phyloP scores from a whole-genome alignment of 2,329 filamentous ascomycete species.

The Hypoxylon sp. region DNA sequence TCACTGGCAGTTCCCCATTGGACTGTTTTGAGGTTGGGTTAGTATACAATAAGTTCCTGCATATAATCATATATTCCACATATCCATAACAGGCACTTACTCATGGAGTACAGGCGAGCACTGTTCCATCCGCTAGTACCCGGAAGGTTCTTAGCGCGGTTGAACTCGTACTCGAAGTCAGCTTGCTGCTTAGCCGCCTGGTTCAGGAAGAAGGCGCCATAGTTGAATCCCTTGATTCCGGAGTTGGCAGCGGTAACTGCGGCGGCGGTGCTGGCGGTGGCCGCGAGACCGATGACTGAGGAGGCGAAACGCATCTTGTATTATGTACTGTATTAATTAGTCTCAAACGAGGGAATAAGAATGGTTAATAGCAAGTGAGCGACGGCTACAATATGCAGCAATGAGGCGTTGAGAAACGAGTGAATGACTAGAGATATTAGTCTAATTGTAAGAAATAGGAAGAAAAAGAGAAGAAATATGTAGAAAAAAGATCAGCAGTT shows the following conservation, averaged over 20 bases:
- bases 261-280: slow-evolving; percentile 45
- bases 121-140: slow-evolving; percentile 53
- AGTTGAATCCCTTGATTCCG: slow-evolving; percentile 55
- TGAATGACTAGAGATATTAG: slow-evolving; percentile 31
- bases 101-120: slow-evolving; percentile 55
- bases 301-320: slow-evolving; percentile 52
- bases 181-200: slow-evolving; percentile 52
- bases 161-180: slow-evolving; percentile 56
- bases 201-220: slow-evolving; percentile 55
- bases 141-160: slow-evolving; percentile 51
- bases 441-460: slow-evolving; percentile 18
- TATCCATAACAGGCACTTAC: slow-evolving; percentile 42
- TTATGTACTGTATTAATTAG: slow-evolving; percentile 38
- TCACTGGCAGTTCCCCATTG: slow-evolving; percentile 58
- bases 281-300: slow-evolving; percentile 48
- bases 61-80: not conserved
- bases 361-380: slow-evolving; percentile 28
- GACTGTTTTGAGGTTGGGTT: slow-evolving; percentile 45
- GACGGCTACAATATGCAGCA: slow-evolving; percentile 38
- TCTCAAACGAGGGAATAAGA: slow-evolving; percentile 25
- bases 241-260: slow-evolving; percentile 48
- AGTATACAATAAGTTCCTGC: slow-evolving; percentile 14
- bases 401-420: slow-evolving; percentile 32
- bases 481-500: slow-evolving; percentile 44
- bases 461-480: slow-evolving; percentile 21